Percentiles rank a stretch among this genome's conserved stretches.
These are phyloP conservation scores for Dichotomocladium elegans DNA, from an alignment of 371 early-diverging fungal species.

Conservation along the genomic window DNA sequence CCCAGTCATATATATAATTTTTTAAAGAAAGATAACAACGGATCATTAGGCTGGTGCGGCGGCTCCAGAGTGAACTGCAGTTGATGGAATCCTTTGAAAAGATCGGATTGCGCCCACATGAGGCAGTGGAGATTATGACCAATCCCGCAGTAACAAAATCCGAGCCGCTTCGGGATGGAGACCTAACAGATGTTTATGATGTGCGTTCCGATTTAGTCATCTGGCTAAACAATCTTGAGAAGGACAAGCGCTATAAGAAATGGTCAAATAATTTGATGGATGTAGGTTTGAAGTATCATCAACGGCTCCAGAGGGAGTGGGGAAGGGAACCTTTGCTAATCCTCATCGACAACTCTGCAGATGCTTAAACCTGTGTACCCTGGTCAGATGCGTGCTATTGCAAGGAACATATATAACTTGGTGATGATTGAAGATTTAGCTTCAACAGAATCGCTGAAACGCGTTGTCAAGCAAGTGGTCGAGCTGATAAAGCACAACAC, in stretches of 20 bases:
- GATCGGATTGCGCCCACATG: slow-evolving; percentile 50
- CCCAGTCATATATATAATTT: not conserved
- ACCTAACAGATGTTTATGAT: slow-evolving; percentile 61
- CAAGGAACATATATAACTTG: slow-evolving; percentile 67
- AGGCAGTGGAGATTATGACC: slow-evolving; percentile 66
- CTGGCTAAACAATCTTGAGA: slow-evolving; percentile 92
- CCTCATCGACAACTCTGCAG: slow-evolving; percentile 5
- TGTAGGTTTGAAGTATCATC: too few relatives aligned
- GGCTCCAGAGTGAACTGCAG: slow-evolving; percentile 21
- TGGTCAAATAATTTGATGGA: slow-evolving; percentile 62
- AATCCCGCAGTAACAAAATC: slow-evolving; percentile 29
- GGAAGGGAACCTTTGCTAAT: not conserved
- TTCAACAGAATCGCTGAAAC: slow-evolving; percentile 33
- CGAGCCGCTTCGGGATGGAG: slow-evolving; percentile 1
- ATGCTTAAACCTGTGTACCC: slow-evolving; percentile 55
- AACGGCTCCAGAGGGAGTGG: too few relatives aligned
- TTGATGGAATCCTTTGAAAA: slow-evolving; percentile 41
- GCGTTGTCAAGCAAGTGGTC: slow-evolving; percentile 51
- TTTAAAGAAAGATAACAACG: slow-evolving; percentile 7
- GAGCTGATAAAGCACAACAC: slow-evolving; percentile 60
- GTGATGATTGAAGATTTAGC: slow-evolving; percentile 71
- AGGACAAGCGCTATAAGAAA: slow-evolving; percentile 67
- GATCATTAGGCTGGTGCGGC: slow-evolving; percentile 20
- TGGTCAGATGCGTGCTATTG: slow-evolving; percentile 71
- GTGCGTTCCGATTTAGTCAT: slow-evolving; percentile 65